Evolutionary conservation across 2,329 filamentous ascomycete species (phyloP), one percentile per base, ranked within the genome.

Genomic region (Neonectria faginata): DNA sequence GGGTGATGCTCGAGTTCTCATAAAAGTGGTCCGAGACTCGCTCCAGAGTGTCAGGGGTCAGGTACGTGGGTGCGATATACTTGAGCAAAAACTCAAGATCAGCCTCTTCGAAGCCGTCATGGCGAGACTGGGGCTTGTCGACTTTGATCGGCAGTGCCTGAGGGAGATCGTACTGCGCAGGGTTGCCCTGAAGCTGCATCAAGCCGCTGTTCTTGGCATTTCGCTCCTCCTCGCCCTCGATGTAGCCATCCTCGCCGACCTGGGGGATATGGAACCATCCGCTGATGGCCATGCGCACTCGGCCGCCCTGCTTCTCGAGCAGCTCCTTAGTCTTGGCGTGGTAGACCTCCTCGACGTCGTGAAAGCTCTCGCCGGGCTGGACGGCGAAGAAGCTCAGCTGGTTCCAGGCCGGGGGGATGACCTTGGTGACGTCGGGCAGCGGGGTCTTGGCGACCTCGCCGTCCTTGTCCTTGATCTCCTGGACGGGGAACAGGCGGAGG

Each of bases 181-280:
- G 92, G 73, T 97, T 93, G 71, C 94, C 93, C 80, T 97, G 93
- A 29, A 99, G 84, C 81, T 98, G 95, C 80, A 94, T 93, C 69
- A 98, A 85, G 73, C 94, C 94, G 79, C 94, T 98, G 79, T 93
- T 93, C 78, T 93, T 91, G 12, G 92, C 93, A 67, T 97, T 88
- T 76, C 91, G 92, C 82, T 97, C 93, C 78, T 98, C 95, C 59
- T 96, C 86, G 4, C 95, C 96, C 76, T 92, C 84, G 71, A 97
- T 89, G 73, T 91, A 99, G 47, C 96, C 96, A 27, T 97, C 93
- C 79, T 99, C 96, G 60, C 95, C 95, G 71, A 92, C 82, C 80
- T 99, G 96, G 0, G 96, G 96, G 68, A 99, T 98, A 79, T 99
- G 96, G 79, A 97, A 99, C 96, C 96, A 99, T 57, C 96, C 96